Conservation (phyloP, 371 early-diverging fungal species). For the Quaeritorhiza haematococci region DNA sequence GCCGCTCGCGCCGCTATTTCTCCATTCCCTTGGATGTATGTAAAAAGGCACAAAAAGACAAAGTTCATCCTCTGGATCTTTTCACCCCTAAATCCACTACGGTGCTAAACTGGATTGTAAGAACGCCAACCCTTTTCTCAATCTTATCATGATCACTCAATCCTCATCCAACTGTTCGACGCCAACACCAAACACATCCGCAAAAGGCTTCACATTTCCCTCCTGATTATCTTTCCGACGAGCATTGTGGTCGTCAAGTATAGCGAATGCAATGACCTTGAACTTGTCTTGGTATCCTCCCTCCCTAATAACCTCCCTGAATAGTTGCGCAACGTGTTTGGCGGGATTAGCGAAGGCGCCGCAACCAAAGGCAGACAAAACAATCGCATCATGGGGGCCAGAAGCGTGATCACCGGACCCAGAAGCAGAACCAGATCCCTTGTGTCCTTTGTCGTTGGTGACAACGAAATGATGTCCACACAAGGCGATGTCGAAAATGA, state of each 20-base stretch:
- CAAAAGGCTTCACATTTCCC: constrained; percentile 16
- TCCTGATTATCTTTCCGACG: too few species aligned
- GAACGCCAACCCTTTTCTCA: too few species aligned
- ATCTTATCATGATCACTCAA: too few species aligned
- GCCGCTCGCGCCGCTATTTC: too few species aligned
- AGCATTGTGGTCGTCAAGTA: constrained; percentile 14
- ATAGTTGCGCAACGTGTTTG: constrained; percentile 32
- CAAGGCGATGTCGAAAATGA: constrained; percentile 37
- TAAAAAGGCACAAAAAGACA: too few species aligned
- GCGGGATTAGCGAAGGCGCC: constrained; percentile 30
- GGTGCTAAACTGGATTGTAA: too few species aligned
- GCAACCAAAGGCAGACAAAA: constrained; percentile 46
- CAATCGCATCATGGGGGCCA: too few species aligned
- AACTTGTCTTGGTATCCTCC: constrained; percentile 16
- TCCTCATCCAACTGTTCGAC: too few species aligned
- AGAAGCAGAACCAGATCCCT: neutral
- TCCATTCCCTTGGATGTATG: too few species aligned
- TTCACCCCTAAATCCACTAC: too few species aligned
- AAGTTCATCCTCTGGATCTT: too few species aligned
- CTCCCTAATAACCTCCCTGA: neutral
- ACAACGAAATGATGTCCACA: neutral
- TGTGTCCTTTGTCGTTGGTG: neutral
- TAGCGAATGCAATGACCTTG: constrained; percentile 19
- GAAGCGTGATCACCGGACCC: constrained; percentile 21
- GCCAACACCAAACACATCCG: constrained; percentile 12